phyloP scores from a whole-genome alignment of 2,329 filamentous ascomycete genomes.

The Chrysoporthe puriensis region DNA sequence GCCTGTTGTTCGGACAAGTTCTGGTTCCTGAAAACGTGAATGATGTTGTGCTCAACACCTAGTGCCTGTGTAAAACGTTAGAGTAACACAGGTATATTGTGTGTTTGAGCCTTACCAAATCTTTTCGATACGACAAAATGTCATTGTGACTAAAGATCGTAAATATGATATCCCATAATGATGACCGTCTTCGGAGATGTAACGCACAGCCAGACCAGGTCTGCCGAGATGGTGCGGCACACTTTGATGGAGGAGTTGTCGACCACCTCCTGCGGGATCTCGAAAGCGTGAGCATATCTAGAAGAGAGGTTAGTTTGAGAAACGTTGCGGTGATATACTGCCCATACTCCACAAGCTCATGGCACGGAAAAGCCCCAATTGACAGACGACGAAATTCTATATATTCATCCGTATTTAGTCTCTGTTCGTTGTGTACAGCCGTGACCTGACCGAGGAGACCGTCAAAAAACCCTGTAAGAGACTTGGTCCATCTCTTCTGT shows the following conservation, averaged over 20 bases:
- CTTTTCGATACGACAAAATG: neutral
- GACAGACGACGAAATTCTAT: neutral
- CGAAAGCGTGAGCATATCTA: neutral
- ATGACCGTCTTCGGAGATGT: neutral
- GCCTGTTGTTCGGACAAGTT: conserved; percentile 32
- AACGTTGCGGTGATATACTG: neutral
- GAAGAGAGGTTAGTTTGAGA: neutral
- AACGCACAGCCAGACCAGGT: neutral
- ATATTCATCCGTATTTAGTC: neutral
- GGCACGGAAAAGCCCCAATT: neutral
- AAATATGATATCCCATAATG: neutral
- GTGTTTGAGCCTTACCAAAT: neutral
- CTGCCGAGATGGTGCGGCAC: neutral
- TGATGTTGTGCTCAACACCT: conserved; percentile 33
- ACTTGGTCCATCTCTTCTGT: neutral
- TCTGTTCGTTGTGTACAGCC: neutral
- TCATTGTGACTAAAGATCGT: neutral
- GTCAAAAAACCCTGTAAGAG: neutral
- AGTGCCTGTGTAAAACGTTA: neutral
- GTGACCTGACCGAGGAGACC: neutral
- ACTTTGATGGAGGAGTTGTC: neutral
- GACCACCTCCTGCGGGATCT: neutral
- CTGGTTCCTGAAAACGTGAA: conserved; percentile 30
- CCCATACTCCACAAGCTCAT: neutral
- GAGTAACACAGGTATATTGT: neutral